Conservation (phyloP, 2,329 filamentous ascomycete genomes). For the Arthrobotrys conoides region DNA sequence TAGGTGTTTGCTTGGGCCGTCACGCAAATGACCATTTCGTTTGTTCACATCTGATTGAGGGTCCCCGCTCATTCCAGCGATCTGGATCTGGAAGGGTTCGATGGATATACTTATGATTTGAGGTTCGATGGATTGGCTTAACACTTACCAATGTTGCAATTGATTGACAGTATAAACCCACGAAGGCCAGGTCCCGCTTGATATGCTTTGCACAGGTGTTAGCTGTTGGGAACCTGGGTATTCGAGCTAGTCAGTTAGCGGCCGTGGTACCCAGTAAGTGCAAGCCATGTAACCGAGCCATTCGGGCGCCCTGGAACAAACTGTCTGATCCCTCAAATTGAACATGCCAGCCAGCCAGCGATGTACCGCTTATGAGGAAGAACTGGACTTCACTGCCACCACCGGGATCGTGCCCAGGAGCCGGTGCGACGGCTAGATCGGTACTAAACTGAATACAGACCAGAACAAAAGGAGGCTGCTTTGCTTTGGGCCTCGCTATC, state of each 20-base stretch:
- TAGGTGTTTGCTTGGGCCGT: slow-evolving; percentile 51
- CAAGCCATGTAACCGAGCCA: slow-evolving; percentile 59
- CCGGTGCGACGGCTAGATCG: slow-evolving; percentile 60
- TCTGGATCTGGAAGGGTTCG: neutral
- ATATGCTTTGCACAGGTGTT: slow-evolving; percentile 15
- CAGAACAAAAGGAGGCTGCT: slow-evolving; percentile 56
- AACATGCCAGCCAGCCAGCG: slow-evolving; percentile 1
- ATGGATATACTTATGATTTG: neutral
- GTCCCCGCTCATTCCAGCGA: slow-evolving; percentile 2
- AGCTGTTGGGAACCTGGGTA: slow-evolving; percentile 39
- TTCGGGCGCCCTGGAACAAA: slow-evolving; percentile 44
- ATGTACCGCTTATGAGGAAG: slow-evolving; percentile 10
- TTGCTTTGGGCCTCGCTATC: slow-evolving; percentile 43
- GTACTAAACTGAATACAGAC: slow-evolving; percentile 58
- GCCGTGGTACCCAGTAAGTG: slow-evolving; percentile 41
- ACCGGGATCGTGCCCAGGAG: slow-evolving; percentile 55
- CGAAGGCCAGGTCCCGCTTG: slow-evolving; percentile 25
- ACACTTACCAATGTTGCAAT: slow-evolving; percentile 20
- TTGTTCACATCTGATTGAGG: slow-evolving; percentile 8
- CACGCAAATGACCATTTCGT: slow-evolving; percentile 30
- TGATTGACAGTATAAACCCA: neutral
- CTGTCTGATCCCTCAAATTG: slow-evolving; percentile 48
- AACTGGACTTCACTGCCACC: slow-evolving; percentile 48
- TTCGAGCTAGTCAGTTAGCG: slow-evolving; percentile 54
- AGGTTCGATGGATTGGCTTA: neutral